Evolutionary conservation across 2,329 filamentous ascomycete genomes (phyloP).

Genomic region (Paramyrothecium roridum): DNA sequence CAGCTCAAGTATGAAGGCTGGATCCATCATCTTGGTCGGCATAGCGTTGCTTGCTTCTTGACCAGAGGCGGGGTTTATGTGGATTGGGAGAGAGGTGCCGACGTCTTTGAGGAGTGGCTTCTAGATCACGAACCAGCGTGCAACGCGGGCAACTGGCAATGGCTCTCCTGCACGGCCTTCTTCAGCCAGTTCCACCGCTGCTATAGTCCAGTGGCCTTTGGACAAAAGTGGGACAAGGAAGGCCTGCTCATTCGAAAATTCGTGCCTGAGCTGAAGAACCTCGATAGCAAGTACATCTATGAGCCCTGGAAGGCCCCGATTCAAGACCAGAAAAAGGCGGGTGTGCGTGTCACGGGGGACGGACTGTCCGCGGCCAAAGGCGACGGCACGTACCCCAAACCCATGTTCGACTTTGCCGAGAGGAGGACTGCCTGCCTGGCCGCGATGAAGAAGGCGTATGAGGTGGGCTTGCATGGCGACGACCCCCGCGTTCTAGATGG

Average conservation of each 20-base stretch:
- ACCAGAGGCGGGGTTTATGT: constrained; percentile 76
- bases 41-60: constrained; percentile 78
- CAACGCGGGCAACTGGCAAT: constrained; percentile 76
- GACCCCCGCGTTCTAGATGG: constrained; percentile 61
- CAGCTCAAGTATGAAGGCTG: constrained; percentile 70
- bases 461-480: constrained; percentile 61
- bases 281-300: constrained; percentile 70
- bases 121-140: constrained; percentile 73
- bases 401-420: constrained; percentile 73
- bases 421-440: constrained; percentile 60
- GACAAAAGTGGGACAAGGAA: constrained; percentile 71
- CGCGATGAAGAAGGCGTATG: constrained; percentile 69
- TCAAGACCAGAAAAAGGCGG: constrained; percentile 65
- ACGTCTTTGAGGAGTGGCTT: constrained; percentile 74
- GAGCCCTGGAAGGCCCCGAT: constrained; percentile 75
- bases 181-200: constrained; percentile 69
- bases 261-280: constrained; percentile 61
- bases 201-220: constrained; percentile 69
- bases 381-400: constrained; percentile 62
- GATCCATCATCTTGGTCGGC: constrained; percentile 76
- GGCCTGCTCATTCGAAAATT: constrained; percentile 62
- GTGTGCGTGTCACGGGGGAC: constrained; percentile 58
- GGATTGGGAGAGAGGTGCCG: constrained; percentile 74
- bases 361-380: constrained; percentile 35
- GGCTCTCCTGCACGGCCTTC: constrained; percentile 74